phyloP scores from a whole-genome alignment of 805 yeast genomes.

The Yamadazyma olivae region DNA sequence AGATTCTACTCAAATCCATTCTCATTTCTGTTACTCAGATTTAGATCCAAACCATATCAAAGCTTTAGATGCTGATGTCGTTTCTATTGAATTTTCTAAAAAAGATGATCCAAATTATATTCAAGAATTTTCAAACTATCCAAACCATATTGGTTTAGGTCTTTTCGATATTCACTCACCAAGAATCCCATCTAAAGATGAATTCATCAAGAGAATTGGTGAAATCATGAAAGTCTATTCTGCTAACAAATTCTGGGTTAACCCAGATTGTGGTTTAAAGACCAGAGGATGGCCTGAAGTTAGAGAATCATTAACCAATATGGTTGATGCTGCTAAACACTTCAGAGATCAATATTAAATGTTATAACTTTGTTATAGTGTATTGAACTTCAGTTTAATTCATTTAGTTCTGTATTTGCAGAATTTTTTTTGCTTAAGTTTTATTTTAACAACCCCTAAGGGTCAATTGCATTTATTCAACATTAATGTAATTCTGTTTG shows the following conservation, averaged over 20 bases:
- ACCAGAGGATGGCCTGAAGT: slow-evolving; percentile 99
- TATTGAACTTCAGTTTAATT: neutral
- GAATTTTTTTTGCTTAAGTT: slow-evolving; percentile 3
- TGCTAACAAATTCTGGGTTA: slow-evolving; percentile 98
- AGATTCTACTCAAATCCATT: slow-evolving; percentile 96
- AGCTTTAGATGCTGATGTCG: slow-evolving; percentile 99
- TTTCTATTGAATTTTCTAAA: slow-evolving; percentile 98
- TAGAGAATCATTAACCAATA: slow-evolving; percentile 89
- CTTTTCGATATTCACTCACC: slow-evolving; percentile 99
- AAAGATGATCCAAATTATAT: slow-evolving; percentile 99
- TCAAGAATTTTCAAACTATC: slow-evolving; percentile 96
- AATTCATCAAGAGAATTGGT: slow-evolving; percentile 89
- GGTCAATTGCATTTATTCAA: slow-evolving; percentile 45
- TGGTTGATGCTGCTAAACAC: slow-evolving; percentile 98
- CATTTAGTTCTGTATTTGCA: neutral
- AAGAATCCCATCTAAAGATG: slow-evolving; percentile 97
- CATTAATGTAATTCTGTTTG: slow-evolving; percentile 41
- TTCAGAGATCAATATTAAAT: slow-evolving; percentile 52
- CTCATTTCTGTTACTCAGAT: slow-evolving; percentile 99
- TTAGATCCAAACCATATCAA: slow-evolving; percentile 99
- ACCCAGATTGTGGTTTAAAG: slow-evolving; percentile 99
- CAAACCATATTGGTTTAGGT: slow-evolving; percentile 99
- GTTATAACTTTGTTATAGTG: neutral
- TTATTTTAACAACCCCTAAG: slow-evolving; percentile 13
- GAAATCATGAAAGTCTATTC: slow-evolving; percentile 97